These are phyloP conservation scores for Tulasnella sp. DNA, from an alignment of 768 basidiomycete species.

Conservation along the genomic window DNA sequence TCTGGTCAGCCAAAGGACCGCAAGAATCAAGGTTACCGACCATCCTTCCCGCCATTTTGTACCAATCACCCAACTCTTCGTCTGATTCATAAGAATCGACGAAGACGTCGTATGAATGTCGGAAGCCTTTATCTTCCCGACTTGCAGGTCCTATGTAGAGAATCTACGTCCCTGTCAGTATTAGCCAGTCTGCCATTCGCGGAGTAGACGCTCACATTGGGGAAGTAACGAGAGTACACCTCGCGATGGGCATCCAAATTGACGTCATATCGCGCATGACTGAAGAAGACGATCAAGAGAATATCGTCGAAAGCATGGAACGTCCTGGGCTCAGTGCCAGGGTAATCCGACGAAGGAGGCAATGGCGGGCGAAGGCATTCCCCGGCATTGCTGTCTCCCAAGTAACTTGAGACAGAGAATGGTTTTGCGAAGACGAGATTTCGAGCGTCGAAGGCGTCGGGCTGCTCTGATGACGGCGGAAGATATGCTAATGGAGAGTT, in stretches of 20 bases:
- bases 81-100: constrained; percentile 37
- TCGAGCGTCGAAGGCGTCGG: neutral
- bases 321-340: neutral
- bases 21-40: constrained; percentile 22
- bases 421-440: neutral
- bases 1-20: neutral
- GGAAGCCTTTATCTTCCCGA: constrained; percentile 37
- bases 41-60: constrained; percentile 33
- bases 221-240: constrained; percentile 38
- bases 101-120: constrained; percentile 39
- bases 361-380: neutral
- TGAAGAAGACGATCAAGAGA: constrained; percentile 39
- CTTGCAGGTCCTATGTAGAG: constrained; percentile 37
- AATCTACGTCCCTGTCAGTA: constrained; percentile 26
- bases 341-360: neutral
- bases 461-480: neutral
- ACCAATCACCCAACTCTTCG: constrained; percentile 29
- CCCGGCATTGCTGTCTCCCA: neutral
- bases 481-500: neutral
- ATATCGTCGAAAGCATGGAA: constrained; percentile 31
- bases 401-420: neutral
- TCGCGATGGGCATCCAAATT: constrained; percentile 37
- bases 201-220: constrained; percentile 32
- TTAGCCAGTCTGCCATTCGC: neutral
- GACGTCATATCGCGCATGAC: constrained; percentile 36